Base-by-base conservation (phyloP, 805 yeast genomes). In the Cyberlindnera xylosilytica region DNA sequence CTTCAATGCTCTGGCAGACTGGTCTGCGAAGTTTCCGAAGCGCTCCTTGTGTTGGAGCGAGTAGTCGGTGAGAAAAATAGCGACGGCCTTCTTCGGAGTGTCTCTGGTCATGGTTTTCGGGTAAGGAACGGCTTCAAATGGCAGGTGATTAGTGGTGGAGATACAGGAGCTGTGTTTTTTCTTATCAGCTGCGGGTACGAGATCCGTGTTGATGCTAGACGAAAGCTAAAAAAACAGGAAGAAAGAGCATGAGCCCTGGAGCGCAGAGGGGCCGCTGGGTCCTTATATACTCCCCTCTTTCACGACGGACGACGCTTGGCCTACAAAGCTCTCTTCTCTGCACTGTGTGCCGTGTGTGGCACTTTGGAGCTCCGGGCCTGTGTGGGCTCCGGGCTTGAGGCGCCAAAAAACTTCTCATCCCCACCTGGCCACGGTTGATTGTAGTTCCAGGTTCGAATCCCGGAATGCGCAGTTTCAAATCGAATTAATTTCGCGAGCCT, bases 1-100 rank as follows among this genome's bases (percentile, higher is more conserved):
- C 18, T 51, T 33, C 33, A 78, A 45, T 7, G 75, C 54, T 6
- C 52, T 53, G 1, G 50, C 49, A 20, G 72, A 66, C 49, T 70
- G 70, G 46, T 76, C 79, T 2, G 78, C 83, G 54, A 73, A 78
- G 54, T 75, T 78, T 1, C 82, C 83, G 52, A 52, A 68, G 31
- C 34, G 4, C 7, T 23, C 38, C 10, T 24, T 20, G 34, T 28
- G 39, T 4, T 16, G 19, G 19, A 52, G 51, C 1, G 51, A 31
- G 24, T 53, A 49, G 29, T 57, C 62, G 1, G 57, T 47, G 16
- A 42, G 39, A 33, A 57, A 45, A 20, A 57, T 45, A 13, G 58
- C 60, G 20, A 57, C 48, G 30, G 30, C 34, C 38, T 32, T 41
- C 17, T 16, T 12, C 11, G 36, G 39, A 12, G 41, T 20, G 38